A percentile compares a stretch with the other conserved stretches of the same genome.
Conservation (phyloP, 2,329 filamentous ascomycete genomes). For the Cladosporium austrohemisphaericum region DNA sequence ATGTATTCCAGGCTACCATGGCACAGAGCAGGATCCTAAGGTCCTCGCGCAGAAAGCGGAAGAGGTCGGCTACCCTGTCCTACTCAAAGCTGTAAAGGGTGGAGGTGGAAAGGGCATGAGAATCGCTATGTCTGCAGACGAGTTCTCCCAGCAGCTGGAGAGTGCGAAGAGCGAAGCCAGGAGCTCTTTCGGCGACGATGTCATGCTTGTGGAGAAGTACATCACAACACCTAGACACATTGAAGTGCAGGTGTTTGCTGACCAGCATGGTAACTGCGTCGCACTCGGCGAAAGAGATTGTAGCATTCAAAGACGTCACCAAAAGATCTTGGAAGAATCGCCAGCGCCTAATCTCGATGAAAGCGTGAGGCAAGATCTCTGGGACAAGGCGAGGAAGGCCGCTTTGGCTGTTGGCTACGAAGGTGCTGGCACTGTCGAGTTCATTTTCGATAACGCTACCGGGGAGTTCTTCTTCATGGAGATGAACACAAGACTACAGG, state of each 20-base stretch:
- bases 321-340: slow-evolving; percentile 65
- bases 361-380: slow-evolving; percentile 58
- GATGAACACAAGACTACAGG: slow-evolving; percentile 80
- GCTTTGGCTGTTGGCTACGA: slow-evolving; percentile 62
- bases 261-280: slow-evolving; percentile 62
- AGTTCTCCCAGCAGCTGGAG: slow-evolving; percentile 59
- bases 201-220: slow-evolving; percentile 66
- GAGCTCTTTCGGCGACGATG: slow-evolving; percentile 62
- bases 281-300: slow-evolving; percentile 63
- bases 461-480: slow-evolving; percentile 69
- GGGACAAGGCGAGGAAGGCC: slow-evolving; percentile 61
- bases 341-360: slow-evolving; percentile 61
- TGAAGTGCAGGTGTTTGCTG: slow-evolving; percentile 65
- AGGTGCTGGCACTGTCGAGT: slow-evolving; percentile 64
- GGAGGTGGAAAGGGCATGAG: slow-evolving; percentile 67
- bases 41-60: slow-evolving; percentile 66
- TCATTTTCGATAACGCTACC: slow-evolving; percentile 65
- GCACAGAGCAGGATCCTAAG: slow-evolving; percentile 67
- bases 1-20: slow-evolving; percentile 95
- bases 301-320: slow-evolving; percentile 62
- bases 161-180: slow-evolving; percentile 62
- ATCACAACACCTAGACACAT: slow-evolving; percentile 65
- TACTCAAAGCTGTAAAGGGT: slow-evolving; percentile 64
- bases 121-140: slow-evolving; percentile 55
- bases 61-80: slow-evolving; percentile 63